Base-by-base conservation (phyloP, 352 stramenopile genomes). In the Pythium apleroticum region DNA sequence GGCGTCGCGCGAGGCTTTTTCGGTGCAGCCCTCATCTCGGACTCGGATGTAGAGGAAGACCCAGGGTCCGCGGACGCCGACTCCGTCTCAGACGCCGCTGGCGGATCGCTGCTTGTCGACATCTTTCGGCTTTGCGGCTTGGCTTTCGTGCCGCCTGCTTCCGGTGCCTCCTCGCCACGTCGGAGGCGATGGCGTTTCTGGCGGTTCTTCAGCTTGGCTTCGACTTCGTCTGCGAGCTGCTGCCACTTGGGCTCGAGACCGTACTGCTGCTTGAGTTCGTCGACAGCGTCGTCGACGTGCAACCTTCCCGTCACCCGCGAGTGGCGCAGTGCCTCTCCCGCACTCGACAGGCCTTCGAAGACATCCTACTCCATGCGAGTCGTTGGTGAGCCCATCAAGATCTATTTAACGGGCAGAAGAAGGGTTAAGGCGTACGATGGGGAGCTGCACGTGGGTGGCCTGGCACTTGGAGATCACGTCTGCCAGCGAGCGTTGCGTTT, bases 381-480 rank as follows among this genome's bases (percentile, higher is more conserved):
- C n/a, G n/a, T n/a, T n/a, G n/a, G n/a, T n/a, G n/a, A n/a, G n/a
- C n/a, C n/a, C n/a, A n/a, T n/a, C n/a, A n/a, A n/a, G n/a, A n/a
- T n/a, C n/a, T n/a, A n/a, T n/a, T n/a, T n/a, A n/a, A n/a, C n/a
- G n/a, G n/a, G n/a, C n/a, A n/a, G n/a, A n/a, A n/a, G n/a, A n/a
- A n/a, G n/a, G n/a, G n/a, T n/a, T n/a, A n/a, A n/a, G n/a, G n/a
- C n/a, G 19, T 55, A 73, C 68, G 15, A 64, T 31, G 5, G 84
- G 80, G 0, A 92, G 72, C 28, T 83, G 65, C 1, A 92, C 75
- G 61, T 90, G 81, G 2, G 66, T 68, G 27, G 73, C 76, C n/a
- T 89, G 70, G 54, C 84, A 88, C 58, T 85, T 89, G 48, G 64
- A 28, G 22, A 90, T 75, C 20, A 92, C 63, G 8, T 90, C 81